Evolutionary conservation across 306 rosid species (phyloP), one percentile per base, ranked within the genome.

Genomic region (Alnus glutinosa): DNA sequence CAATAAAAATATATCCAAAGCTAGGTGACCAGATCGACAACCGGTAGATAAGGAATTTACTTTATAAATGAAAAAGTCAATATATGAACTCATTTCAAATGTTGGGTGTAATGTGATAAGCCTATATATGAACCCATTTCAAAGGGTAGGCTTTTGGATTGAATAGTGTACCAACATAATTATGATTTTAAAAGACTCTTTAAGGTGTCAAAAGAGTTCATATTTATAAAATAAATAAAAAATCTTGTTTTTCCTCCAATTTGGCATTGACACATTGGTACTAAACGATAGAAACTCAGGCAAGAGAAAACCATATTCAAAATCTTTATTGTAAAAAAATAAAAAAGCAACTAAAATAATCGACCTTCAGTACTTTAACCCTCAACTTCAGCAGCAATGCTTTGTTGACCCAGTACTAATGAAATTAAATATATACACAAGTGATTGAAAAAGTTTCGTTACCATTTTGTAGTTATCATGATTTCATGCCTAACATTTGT

Each of bases 401-500:
- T 8, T 59, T 59, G 66, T 59, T 59, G 15, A 59, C 16, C 66
- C 39, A 49, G 12, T 59, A 28, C 7, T 42, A 42, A 59, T 15
- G n/a, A 52, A 15, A 52, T 52, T 13, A 8, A 28, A 58, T 19
- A 19, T n/a, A 9, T 19, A 19, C 11, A 3, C 9, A 9, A 19
- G 66, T 28, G 39, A 28, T 19, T 13, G 37, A 59, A 23, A 59
- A 28, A 37, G 0, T 28, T 28, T 59, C 4, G 32, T 59, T 32
- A 28, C 66, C 66, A 59, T 59, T 59, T 59, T 28, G 34, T 59
- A 59, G 37, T 59, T 59, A 59, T 10, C 36, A 59, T 59, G 66
- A 59, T 59, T 23, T 59, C 66, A 30, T 59, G 30, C 37, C 15
- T 59, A 58, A 59, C 66, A 23, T 23, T 59, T 23, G 66, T 28